Evolutionary conservation across 176 grass and related monocot species (phyloP), one percentile per base, ranked within the genome.

Genomic region (Triticum dicoccoides): DNA sequence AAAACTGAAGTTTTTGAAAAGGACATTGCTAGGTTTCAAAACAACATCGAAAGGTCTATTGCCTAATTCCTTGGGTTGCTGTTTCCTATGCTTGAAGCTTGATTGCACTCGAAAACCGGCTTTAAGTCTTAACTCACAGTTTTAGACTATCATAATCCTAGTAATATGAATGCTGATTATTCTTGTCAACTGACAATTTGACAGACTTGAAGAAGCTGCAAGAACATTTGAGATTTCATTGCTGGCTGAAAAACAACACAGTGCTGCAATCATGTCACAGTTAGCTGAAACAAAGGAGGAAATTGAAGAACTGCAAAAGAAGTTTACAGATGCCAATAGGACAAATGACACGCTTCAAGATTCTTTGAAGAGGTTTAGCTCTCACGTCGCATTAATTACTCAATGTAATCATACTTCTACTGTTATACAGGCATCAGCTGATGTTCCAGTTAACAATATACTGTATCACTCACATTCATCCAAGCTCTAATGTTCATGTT

Each of bases 291-390:
- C 76, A 62, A 76, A 91, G 61, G 80, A 91, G 67, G 85, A 56
- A 80, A 87, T 77, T 20, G 87, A 89, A 89, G 89, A 85, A 87
- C 73, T 94, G 51, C 66, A 89, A 52, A 91, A 89, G 80, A 91
- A 91, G 72, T 70, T 91, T 71, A 80, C 67, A 81, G 89, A 91
- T 81, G 69, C 84, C 61, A 94, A 41, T 65, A 94, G 35, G 69
- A 85, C 73, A 94, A 86, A 87, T 59, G 80, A 89, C 84, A 52
- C 86, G 34, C 89, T 91, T 94, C 89, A 91, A 89, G 89, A 91
- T 71, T 90, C 89, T 84, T 84, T 91, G 37, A 89, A 94, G 81
- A 94, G 89, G 92, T 94, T 89, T 79, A 61, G 13, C 81, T 86
- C 63, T 82, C 49, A 77, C 59, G 9, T 69, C 68, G n/a, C 9